Conservation (phyloP, 768 basidiomycete species). For the Gyrodon lividus region DNA sequence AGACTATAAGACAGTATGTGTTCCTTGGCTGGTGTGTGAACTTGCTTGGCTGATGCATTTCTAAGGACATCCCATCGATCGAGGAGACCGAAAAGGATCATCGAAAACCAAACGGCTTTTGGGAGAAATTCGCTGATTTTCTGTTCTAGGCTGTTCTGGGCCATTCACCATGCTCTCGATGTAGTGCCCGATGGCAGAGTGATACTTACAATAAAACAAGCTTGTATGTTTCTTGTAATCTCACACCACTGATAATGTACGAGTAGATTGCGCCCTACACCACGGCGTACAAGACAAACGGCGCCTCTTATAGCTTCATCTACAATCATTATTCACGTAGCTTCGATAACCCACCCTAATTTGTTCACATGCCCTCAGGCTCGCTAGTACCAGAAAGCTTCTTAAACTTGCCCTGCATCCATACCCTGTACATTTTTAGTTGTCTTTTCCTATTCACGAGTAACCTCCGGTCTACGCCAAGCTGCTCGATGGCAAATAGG, state of each 20-base stretch:
- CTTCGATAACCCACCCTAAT: neutral
- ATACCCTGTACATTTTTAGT: conserved; percentile 95
- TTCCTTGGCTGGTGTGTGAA: neutral
- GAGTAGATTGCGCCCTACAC: too few relatives aligned
- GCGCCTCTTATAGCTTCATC: neutral
- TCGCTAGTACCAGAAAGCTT: conserved; percentile 31
- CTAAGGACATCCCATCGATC: conserved; percentile 59
- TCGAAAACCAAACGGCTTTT: conserved; percentile 47
- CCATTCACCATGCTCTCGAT: too few relatives aligned
- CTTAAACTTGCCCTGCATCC: conserved; percentile 87
- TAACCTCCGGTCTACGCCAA: conserved; percentile 87
- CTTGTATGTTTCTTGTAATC: too few relatives aligned
- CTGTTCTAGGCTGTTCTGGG: conserved; percentile 42
- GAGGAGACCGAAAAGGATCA: conserved; percentile 66
- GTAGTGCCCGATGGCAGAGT: too few relatives aligned
- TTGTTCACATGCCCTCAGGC: too few relatives aligned
- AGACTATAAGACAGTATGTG: conserved; percentile 65
- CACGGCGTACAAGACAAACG: neutral
- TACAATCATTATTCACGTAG: neutral
- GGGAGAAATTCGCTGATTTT: conserved; percentile 47
- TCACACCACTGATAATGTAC: too few relatives aligned
- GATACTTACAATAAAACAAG: too few relatives aligned
- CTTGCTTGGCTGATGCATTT: neutral
- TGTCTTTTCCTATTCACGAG: conserved; percentile 92
- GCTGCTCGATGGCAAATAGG: conserved; percentile 76